These are phyloP conservation scores for Tolypocladium ophioglossoides DNA, from an alignment of 2,329 filamentous ascomycete genomes.

Conservation along the genomic window DNA sequence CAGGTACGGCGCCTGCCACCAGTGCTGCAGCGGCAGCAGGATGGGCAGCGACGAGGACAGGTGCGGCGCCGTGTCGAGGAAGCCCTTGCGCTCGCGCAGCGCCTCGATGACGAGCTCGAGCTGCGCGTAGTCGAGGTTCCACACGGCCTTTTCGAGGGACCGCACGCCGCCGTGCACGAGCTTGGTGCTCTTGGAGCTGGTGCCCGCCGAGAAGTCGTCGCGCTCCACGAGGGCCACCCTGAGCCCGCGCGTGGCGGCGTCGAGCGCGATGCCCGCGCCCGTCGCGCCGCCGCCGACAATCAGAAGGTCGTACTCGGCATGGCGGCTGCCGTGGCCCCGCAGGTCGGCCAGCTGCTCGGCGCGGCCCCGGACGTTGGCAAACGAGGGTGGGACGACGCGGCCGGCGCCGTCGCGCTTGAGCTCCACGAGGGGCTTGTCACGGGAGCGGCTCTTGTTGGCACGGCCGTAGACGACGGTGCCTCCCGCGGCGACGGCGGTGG, in stretches of 20 bases:
- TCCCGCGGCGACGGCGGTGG: conserved; percentile 17
- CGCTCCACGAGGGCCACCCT: conserved; percentile 74
- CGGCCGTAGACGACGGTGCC: conserved; percentile 19
- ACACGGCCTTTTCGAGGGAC: conserved; percentile 78
- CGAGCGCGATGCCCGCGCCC: conserved; percentile 69
- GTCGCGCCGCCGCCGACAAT: conserved; percentile 74
- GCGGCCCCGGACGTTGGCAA: conserved; percentile 22
- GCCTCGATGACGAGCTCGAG: conserved; percentile 73
- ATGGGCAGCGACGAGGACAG: conserved; percentile 73
- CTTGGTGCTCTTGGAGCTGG: conserved; percentile 81
- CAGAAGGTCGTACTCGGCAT: conserved; percentile 57
- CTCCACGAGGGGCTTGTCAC: conserved; percentile 21
- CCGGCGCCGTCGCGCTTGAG: conserved; percentile 24
- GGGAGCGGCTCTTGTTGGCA: conserved; percentile 16
- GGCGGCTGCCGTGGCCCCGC: conserved; percentile 15
- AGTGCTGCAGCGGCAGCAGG: conserved; percentile 71
- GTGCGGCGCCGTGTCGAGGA: conserved; percentile 73
- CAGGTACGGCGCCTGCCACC: conserved; percentile 74
- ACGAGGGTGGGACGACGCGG: conserved; percentile 26
- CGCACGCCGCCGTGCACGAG: conserved; percentile 77
- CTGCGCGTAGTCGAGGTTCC: conserved; percentile 77
- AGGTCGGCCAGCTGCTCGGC: conserved; percentile 29
- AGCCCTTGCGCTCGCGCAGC: conserved; percentile 72
- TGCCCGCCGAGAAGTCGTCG: conserved; percentile 74
- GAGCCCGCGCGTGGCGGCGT: conserved; percentile 68